phyloP scores from a whole-genome alignment of 306 rosid genomes.

The Ziziphus jujuba region DNA sequence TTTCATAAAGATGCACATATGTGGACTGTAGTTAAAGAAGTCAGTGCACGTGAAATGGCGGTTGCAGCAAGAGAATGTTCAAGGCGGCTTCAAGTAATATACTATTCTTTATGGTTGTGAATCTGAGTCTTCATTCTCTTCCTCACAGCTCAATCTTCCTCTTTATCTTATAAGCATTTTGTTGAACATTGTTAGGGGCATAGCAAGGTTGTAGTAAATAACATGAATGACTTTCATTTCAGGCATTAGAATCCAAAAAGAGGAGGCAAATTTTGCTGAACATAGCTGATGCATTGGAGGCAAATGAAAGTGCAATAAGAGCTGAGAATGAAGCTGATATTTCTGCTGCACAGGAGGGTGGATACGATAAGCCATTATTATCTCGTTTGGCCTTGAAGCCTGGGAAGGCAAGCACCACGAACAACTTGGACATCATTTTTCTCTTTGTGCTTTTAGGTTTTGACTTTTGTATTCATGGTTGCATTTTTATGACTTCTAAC shows the following conservation, averaged over 20 bases:
- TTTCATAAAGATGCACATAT: conserved; percentile 84
- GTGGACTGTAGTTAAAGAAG: conserved; percentile 67
- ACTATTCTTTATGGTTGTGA: conserved; percentile 3
- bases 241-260: conserved; percentile 58
- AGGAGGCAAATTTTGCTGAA: conserved; percentile 70
- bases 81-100: conserved; percentile 59
- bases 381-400: conserved; percentile 77
- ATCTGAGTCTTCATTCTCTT: conserved; percentile 14
- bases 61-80: conserved; percentile 69
- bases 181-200: neutral
- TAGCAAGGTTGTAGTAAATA: neutral
- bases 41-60: conserved; percentile 77
- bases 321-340: conserved; percentile 68
- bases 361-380: conserved; percentile 65
- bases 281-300: conserved; percentile 71
- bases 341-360: conserved; percentile 58
- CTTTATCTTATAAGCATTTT: neutral
- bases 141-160: neutral
- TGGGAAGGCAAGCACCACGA: conserved; percentile 57
- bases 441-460: neutral
- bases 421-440: neutral
- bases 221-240: conserved; percentile 14
- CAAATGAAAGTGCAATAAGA: conserved; percentile 48
- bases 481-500: neutral
- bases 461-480: neutral